Evolutionary conservation across 352 stramenopile species (phyloP).

Genomic region (Peronospora belbahrii): DNA sequence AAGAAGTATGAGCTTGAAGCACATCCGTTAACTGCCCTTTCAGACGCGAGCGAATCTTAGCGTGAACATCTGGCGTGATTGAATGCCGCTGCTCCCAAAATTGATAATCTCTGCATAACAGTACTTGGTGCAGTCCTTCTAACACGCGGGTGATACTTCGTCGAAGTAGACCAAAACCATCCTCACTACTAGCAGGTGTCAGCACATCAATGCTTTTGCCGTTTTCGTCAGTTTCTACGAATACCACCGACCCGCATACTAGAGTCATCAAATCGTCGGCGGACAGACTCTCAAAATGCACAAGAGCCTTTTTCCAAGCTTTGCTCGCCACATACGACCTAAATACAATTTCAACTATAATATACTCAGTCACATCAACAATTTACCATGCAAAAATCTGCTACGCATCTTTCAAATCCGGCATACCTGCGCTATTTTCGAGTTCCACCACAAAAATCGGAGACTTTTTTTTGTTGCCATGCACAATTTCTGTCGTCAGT

Average conservation of each 20-base stretch:
- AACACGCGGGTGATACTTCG: conserved; percentile 63
- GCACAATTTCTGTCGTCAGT: conserved; percentile 44
- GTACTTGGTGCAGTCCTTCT: conserved; percentile 58
- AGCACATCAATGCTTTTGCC: conserved; percentile 32
- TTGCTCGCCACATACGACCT: conserved; percentile 69
- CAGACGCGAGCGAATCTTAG: conserved; percentile 48
- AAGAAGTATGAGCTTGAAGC: conserved; percentile 19
- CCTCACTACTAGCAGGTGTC: conserved; percentile 45
- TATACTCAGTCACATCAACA: conserved; percentile 2
- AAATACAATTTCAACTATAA: conserved; percentile 53
- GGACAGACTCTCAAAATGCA: conserved; percentile 58
- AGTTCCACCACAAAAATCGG: conserved; percentile 74
- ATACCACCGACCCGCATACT: conserved; percentile 20
- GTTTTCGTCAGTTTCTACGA: conserved; percentile 12
- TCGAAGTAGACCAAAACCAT: conserved; percentile 75
- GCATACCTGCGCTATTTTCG: conserved; percentile 42
- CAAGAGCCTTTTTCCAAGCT: conserved; percentile 76
- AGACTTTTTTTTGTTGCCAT: conserved; percentile 70
- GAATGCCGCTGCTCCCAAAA: conserved; percentile 81
- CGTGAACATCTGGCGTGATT: conserved; percentile 47
- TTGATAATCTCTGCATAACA: conserved; percentile 64
- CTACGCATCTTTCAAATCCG: background rate
- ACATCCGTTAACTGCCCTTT: conserved; percentile 50
- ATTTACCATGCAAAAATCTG: background rate
- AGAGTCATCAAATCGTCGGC: conserved; percentile 36